Evolutionary conservation across 768 basidiomycete species (phyloP).

Genomic region (Mycena latifolia): DNA sequence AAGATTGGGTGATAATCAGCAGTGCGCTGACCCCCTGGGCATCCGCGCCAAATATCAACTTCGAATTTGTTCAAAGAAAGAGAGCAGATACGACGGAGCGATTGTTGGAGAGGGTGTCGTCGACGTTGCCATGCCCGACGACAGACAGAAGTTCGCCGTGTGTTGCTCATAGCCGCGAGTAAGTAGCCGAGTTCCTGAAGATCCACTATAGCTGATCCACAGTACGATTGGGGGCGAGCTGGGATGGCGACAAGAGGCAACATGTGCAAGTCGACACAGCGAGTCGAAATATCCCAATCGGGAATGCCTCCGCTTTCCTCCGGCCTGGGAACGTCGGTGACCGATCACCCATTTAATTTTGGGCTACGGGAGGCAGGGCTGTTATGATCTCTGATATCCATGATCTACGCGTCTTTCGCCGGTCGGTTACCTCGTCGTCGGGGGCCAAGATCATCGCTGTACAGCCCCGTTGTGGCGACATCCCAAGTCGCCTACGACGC

Average conservation of each 20-base stretch:
- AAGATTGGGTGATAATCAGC: slow-evolving; percentile 2
- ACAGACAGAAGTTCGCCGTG: slow-evolving; percentile 8
- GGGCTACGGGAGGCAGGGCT: slow-evolving; percentile 14
- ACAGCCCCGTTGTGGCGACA: slow-evolving; percentile 51
- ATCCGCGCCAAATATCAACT: slow-evolving; percentile 22
- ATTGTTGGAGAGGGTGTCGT: not conserved
- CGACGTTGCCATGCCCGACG: slow-evolving; percentile 13
- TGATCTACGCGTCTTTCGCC: slow-evolving; percentile 31
- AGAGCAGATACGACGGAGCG: slow-evolving; percentile 1
- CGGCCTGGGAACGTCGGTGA: not conserved
- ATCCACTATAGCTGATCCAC: too few relatives aligned
- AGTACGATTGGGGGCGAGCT: too few relatives aligned
- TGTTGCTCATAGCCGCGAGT: not conserved
- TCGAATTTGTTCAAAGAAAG: slow-evolving; percentile 29
- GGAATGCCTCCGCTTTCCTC: slow-evolving; percentile 1
- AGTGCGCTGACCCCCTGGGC: not conserved
- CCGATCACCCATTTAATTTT: slow-evolving; percentile 28
- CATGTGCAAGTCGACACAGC: too few relatives aligned
- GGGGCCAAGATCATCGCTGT: slow-evolving; percentile 41
- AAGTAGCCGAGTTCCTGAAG: slow-evolving; percentile 25
- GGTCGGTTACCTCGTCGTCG: slow-evolving; percentile 16
- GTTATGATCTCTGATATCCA: slow-evolving; percentile 33
- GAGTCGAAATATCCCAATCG: slow-evolving; percentile 1
- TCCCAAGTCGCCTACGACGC: not conserved
- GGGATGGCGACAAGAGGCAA: too few relatives aligned